Evolutionary conservation across 306 rosid genomes (phyloP).

Genomic region (Citrullus colocynthis): DNA sequence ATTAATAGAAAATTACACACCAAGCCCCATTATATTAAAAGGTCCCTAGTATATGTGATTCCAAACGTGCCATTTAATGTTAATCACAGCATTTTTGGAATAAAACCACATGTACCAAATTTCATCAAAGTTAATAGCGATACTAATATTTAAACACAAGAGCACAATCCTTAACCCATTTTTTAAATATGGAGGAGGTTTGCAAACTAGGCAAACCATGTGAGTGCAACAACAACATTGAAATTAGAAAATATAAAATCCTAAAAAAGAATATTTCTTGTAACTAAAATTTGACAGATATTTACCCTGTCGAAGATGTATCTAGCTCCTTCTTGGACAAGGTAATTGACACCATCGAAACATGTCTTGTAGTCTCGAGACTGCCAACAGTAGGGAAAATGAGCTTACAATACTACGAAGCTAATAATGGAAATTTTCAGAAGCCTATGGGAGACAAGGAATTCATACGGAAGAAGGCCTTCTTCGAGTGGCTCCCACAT

Average conservation of each 20-base stretch:
- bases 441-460: not conserved
- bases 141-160: not conserved
- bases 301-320: slow-evolving; percentile 69
- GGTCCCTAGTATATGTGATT: not conserved
- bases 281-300: not conserved
- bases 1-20: not conserved
- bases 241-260: not conserved
- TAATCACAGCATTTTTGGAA: not conserved
- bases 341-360: slow-evolving; percentile 74
- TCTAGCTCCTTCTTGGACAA: slow-evolving; percentile 55
- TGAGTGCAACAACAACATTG: not conserved
- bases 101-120: not conserved
- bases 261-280: not conserved
- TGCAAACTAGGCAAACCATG: not conserved
- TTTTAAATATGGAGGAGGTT: not conserved
- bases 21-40: not conserved
- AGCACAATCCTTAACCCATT: not conserved
- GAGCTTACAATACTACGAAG: not conserved
- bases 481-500: slow-evolving; percentile 89
- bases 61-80: not conserved
- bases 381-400: slow-evolving; percentile 28
- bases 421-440: not conserved
- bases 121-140: not conserved
- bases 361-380: slow-evolving; percentile 84
- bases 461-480: slow-evolving; percentile 80